These are phyloP conservation scores for Penicillium rolfsii DNA, from an alignment of 2,329 filamentous ascomycete genomes.

Conservation along the genomic window DNA sequence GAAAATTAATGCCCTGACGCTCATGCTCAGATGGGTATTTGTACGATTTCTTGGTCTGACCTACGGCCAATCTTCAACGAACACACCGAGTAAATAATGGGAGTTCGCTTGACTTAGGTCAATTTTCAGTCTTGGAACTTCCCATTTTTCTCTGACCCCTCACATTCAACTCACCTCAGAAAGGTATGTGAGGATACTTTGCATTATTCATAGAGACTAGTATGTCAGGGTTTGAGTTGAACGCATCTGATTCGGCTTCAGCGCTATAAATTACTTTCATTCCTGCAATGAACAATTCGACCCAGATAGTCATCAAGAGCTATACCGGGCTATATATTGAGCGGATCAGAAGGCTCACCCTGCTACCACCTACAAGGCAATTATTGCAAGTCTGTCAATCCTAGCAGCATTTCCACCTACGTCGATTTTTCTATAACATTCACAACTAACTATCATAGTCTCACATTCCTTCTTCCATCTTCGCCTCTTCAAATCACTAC, in stretches of 20 bases:
- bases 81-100: neutral
- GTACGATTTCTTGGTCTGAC: neutral
- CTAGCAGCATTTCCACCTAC: neutral
- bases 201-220: no score
- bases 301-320: neutral
- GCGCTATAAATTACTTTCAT: neutral
- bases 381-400: neutral
- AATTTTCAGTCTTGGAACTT: neutral
- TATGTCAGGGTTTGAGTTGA: no score
- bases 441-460: neutral
- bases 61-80: neutral
- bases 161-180: neutral
- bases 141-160: neutral
- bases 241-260: neutral
- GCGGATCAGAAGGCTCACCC: neutral
- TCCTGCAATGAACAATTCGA: neutral
- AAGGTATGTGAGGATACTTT: neutral
- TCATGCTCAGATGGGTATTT: neutral
- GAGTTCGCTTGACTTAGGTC: no score
- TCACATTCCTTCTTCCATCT: neutral
- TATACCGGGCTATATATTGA: neutral
- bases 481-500: neutral
- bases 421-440: neutral
- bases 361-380: neutral
- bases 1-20: neutral